Evolutionary conservation across 345 rosid genomes (phyloP), one percentile per base, ranked within the genome.

Genomic region (Viola odorata): DNA sequence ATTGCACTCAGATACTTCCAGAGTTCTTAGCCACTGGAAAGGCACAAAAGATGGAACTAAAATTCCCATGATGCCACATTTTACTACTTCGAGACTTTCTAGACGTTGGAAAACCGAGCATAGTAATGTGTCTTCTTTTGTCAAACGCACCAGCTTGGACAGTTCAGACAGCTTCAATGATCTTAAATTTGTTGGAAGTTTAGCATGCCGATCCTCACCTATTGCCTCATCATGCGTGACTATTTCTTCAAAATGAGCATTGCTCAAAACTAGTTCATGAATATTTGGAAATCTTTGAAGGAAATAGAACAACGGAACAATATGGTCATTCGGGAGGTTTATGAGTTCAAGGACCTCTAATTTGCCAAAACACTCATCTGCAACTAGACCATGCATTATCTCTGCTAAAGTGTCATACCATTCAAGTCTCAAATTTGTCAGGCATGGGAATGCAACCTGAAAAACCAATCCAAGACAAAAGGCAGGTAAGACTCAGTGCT

Each of bases 361-460:
- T 15, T 17, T 48, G 38, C 13, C 13, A 12, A 15, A 40, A 49
- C 9, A 55, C 23, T 48, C 23, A 1, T 12, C 36, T 16, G 5
- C 40, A 39, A n/a, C 9, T 0, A 54, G 15, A 12, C 38, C 15
- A 37, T 1, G 14, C 10, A 13, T 32, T 13, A 37, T 8, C 1
- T 15, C 48, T 14, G 17, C 41, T 11, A 45, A 11, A 1, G 8
- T 12, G 12, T 47, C 41, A 38, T 48, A 9, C 61, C 68, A 56
- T 15, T 56, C 68, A 11, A 65, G 13, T 40, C 53, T 48, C 23
- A 65, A 11, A 3, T 16, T 41, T 39, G 55, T 44, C 37, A 65
- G 8, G 12, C 7, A 12, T 10, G 49, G 61, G 44, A 56, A 37
- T 65, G 53, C 15, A 56, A 47, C 53, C 68, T 65, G 9, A 9